phyloP scores from a whole-genome alignment of 129 eudicot genomes.

The Artemisia annua region DNA sequence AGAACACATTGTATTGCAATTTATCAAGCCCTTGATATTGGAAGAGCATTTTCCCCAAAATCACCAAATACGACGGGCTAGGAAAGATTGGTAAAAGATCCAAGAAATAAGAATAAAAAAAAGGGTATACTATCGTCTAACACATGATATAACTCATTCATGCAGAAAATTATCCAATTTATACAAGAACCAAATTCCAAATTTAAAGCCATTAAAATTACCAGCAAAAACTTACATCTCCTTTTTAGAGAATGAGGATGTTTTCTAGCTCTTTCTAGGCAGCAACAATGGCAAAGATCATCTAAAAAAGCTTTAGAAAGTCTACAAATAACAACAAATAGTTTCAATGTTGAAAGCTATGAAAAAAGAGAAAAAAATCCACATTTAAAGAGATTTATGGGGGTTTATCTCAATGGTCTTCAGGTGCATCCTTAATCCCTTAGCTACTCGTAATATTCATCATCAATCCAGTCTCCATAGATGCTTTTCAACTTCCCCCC shows the following conservation, averaged over 20 bases:
- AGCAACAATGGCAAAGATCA: conserved; percentile 11
- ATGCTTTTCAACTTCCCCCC: conserved; percentile 57
- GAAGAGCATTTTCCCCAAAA: too few relatives aligned
- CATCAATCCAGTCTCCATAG: conserved; percentile 87
- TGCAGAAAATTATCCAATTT: background rate
- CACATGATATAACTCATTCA: background rate
- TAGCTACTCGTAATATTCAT: conserved; percentile 30
- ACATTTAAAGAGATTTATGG: background rate
- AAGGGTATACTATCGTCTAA: too few relatives aligned
- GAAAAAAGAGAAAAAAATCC: background rate
- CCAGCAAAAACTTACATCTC: background rate
- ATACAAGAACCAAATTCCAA: background rate
- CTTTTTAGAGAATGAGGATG: background rate
- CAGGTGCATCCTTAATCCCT: background rate
- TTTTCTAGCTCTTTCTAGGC: conserved; percentile 1
- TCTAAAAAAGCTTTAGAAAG: conserved; percentile 8
- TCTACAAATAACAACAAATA: background rate
- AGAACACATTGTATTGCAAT: too few relatives aligned
- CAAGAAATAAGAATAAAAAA: too few relatives aligned
- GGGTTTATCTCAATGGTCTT: background rate
- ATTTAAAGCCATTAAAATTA: background rate
- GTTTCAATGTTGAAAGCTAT: background rate
- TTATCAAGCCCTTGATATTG: too few relatives aligned
- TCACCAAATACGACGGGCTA: too few relatives aligned
- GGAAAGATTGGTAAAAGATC: too few relatives aligned